These are phyloP conservation scores for Claviceps sp. DNA, from an alignment of 2,329 filamentous ascomycete species.

Conservation along the genomic window DNA sequence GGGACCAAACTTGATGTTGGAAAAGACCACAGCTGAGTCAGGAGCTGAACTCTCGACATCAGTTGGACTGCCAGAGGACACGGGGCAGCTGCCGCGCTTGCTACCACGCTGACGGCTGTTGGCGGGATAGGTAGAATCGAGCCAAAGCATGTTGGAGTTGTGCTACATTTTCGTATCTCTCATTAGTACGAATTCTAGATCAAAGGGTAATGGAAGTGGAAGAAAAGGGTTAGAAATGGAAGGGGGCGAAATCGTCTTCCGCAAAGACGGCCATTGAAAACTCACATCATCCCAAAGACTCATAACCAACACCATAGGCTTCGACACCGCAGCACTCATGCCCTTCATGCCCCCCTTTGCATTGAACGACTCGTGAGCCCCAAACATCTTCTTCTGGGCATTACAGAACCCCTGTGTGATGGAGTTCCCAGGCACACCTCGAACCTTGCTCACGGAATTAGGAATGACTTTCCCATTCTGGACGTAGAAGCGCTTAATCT, in stretches of 20 bases:
- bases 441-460: constrained; percentile 10
- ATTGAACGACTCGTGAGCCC: constrained; percentile 39
- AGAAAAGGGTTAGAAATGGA: too few relatives aligned
- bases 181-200: neutral
- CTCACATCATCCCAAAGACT: constrained; percentile 46
- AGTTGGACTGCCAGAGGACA: constrained; percentile 1
- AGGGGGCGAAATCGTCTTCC: neutral
- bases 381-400: constrained; percentile 43
- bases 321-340: constrained; percentile 35
- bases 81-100: constrained; percentile 17
- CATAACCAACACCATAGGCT: constrained; percentile 35
- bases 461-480: constrained; percentile 46
- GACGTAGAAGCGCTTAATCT: constrained; percentile 53
- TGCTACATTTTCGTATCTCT: constrained; percentile 22
- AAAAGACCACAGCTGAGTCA: constrained; percentile 39
- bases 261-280: neutral
- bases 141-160: constrained; percentile 44
- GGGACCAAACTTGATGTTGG: constrained; percentile 44
- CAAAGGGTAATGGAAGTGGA: neutral
- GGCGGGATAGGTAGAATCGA: neutral
- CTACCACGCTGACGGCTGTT: neutral
- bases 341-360: constrained; percentile 41
- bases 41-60: constrained; percentile 33
- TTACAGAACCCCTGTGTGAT: constrained; percentile 47
- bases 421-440: constrained; percentile 26